A percentile compares a stretch with the other conserved stretches of the same genome.
Conservation (phyloP, 1,284 basidiomycete species). For the Testicularia cyperi region DNA sequence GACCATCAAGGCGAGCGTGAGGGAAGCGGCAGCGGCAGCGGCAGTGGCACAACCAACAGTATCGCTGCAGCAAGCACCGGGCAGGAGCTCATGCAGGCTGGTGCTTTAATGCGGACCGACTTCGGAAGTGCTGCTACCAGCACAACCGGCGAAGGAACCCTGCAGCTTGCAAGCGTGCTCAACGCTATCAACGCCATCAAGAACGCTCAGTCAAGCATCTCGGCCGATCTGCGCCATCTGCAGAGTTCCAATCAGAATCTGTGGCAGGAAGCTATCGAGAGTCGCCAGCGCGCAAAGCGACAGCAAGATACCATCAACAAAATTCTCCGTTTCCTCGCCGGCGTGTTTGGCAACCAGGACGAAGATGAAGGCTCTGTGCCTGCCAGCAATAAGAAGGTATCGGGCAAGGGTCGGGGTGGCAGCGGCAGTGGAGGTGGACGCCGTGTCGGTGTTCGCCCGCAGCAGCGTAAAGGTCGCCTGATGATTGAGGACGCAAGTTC, state of each 20-base stretch:
- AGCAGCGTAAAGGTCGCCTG: slow-evolving; percentile 27
- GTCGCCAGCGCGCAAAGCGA: slow-evolving; percentile 77
- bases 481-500: slow-evolving; percentile 37
- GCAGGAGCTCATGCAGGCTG: slow-evolving; percentile 26
- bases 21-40: slow-evolving; percentile 1
- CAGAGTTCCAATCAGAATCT: slow-evolving; percentile 84
- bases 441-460: slow-evolving; percentile 37
- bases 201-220: slow-evolving; percentile 85
- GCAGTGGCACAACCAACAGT: no score
- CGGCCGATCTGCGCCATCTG: slow-evolving; percentile 80
- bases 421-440: no score
- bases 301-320: slow-evolving; percentile 97
- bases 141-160: slow-evolving; percentile 12
- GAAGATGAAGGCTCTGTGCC: slow-evolving; percentile 23
- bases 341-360: slow-evolving; percentile 76
- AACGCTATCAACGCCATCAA: slow-evolving; percentile 85
- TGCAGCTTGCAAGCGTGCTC: slow-evolving; percentile 65
- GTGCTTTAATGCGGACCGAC: slow-evolving; percentile 44
- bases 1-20: slow-evolving; percentile 21
- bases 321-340: slow-evolving; percentile 89
- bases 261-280: slow-evolving; percentile 86
- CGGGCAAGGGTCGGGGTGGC: slow-evolving; percentile 18
- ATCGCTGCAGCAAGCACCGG: no score
- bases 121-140: slow-evolving; percentile 11
- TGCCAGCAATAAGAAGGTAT: slow-evolving; percentile 16